Base-by-base conservation (phyloP, 2,329 filamentous ascomycete species). In the Phialophora macrospora region DNA sequence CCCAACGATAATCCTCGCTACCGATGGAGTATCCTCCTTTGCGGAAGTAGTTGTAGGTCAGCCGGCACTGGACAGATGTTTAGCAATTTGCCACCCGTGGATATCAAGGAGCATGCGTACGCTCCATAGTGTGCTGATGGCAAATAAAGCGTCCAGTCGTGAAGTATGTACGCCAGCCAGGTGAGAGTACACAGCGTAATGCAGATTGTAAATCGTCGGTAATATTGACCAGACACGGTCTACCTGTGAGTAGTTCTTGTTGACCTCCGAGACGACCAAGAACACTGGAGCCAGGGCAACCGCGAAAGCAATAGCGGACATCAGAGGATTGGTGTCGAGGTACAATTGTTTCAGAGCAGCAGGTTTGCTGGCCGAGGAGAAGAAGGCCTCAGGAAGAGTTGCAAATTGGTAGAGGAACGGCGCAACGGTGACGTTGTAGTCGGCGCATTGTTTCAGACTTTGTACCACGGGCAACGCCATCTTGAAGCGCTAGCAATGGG, bases 21-120 rank as follows among this genome's bases (percentile, higher is more conserved):
- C 95, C 94, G 69, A 93, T 83, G 17, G 84, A 81, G 77, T 99
- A 99, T 26, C 95, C 95, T 46, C 95, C 95, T 77, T 92, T 96
- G 65, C 95, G 90, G 89, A 91, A 97, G 80, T 97, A 99, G 80
- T 99, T 99, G 83, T 87, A 98, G 2, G 94, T 98, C 78, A 99
- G 81, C 11, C 95, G 90, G 64, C 81, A 76, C 91, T 93, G 71
- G 22, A n/a, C 17, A n/a, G 38, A 5, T 14, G 12, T 22, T 51
- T 17, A 28, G 57, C 56, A 60, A 65, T 49, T 41, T 41, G 57
- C 59, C 59, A 44, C 28, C 30, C 20, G 52, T 8, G 17, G 24
- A 46, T 20, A 8, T 12, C 17, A 14, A 34, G 20, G 6, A 22
- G 5, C 4, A 26, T 2, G 75, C 89, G 78, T 80, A 93, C 90